phyloP scores from a whole-genome alignment of 805 yeast genomes.

The Ogataea paradorogensis region DNA sequence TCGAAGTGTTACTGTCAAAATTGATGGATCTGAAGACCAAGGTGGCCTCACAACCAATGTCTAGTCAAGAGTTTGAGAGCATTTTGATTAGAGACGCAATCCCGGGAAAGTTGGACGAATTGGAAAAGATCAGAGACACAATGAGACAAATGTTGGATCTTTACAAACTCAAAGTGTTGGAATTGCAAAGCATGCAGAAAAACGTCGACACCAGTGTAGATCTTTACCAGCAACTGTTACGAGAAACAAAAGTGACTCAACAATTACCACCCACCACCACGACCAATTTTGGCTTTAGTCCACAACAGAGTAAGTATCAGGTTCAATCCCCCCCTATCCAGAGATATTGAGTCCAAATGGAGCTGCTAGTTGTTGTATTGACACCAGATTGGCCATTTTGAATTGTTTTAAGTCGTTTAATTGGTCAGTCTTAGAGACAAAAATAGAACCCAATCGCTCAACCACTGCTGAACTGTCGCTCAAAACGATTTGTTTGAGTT shows the following conservation, averaged over 20 bases:
- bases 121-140: constrained; percentile 70
- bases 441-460: constrained; percentile 16
- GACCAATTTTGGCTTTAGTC: constrained; percentile 13
- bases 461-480: constrained; percentile 23
- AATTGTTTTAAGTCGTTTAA: constrained; percentile 16
- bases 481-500: constrained; percentile 13
- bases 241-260: constrained; percentile 14
- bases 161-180: constrained; percentile 74
- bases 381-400: constrained; percentile 13
- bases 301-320: constrained; percentile 17
- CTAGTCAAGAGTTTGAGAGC: constrained; percentile 32
- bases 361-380: constrained; percentile 10
- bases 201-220: constrained; percentile 68
- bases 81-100: constrained; percentile 57
- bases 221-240: constrained; percentile 58
- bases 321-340: constrained; percentile 12
- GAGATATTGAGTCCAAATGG: constrained; percentile 2
- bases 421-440: constrained; percentile 16
- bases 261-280: constrained; percentile 9
- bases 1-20: constrained; percentile 67
- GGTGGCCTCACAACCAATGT: constrained; percentile 35
- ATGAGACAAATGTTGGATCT: constrained; percentile 75
- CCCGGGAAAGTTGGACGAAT: constrained; percentile 66
- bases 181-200: constrained; percentile 65
- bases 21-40: constrained; percentile 36